Evolutionary conservation across 2,329 filamentous ascomycete species (phyloP).

Genomic region (Cordyceps pruinosa): DNA sequence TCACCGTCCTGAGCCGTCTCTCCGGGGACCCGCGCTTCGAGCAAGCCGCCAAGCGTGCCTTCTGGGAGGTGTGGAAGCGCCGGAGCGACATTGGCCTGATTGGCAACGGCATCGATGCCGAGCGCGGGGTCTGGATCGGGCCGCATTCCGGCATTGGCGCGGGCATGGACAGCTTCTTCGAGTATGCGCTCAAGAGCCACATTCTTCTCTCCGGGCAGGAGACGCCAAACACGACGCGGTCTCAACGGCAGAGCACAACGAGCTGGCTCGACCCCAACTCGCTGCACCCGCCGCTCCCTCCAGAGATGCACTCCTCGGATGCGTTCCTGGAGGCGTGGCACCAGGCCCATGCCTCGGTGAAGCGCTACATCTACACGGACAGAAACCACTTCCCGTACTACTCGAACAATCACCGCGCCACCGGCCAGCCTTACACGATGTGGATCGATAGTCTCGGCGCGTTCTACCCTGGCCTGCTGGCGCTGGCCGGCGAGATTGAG

Average conservation of each 20-base stretch:
- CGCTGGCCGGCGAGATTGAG: constrained; percentile 80
- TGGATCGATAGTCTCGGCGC: constrained; percentile 97
- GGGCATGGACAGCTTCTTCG: constrained; percentile 96
- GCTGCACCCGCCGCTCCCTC: constrained; percentile 52
- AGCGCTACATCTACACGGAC: constrained; percentile 81
- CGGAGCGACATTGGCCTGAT: constrained; percentile 81
- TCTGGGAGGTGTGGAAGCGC: constrained; percentile 93
- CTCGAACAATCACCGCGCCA: constrained; percentile 80
- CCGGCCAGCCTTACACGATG: constrained; percentile 78
- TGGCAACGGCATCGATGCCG: constrained; percentile 86
- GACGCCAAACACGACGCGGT: constrained; percentile 41
- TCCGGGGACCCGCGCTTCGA: constrained; percentile 87
- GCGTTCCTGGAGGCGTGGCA: constrained; percentile 80
- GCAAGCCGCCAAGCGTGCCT: constrained; percentile 79
- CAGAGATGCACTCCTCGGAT: constrained; percentile 64
- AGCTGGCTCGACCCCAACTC: constrained; percentile 57
- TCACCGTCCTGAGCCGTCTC: constrained; percentile 80
- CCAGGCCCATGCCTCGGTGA: constrained; percentile 78
- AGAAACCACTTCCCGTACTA: constrained; percentile 79
- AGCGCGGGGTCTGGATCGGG: constrained; percentile 82
- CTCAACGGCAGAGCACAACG: constrained; percentile 34
- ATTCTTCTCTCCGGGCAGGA: constrained; percentile 77
- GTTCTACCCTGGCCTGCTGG: constrained; percentile 86
- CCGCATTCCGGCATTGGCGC: constrained; percentile 91
- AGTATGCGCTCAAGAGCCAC: constrained; percentile 93